Conservation (phyloP, 768 basidiomycete genomes). For the Lentinula sp. region DNA sequence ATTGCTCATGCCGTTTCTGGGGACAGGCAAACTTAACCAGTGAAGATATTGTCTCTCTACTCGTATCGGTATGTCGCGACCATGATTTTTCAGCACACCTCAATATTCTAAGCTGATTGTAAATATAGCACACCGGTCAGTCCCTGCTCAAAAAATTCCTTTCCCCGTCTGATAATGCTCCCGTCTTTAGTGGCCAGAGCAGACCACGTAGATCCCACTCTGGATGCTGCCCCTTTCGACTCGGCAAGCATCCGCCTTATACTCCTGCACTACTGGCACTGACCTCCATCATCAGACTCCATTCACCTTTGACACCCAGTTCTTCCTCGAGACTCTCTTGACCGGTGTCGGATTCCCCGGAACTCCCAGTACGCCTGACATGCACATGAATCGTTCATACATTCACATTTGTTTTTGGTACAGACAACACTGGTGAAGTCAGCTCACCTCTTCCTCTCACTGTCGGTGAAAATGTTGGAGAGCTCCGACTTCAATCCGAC, state of each 20-base stretch:
- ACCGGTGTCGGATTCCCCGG: constrained; percentile 21
- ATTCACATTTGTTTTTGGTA: background rate
- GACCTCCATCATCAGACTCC: constrained; percentile 17
- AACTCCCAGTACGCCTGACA: constrained; percentile 5
- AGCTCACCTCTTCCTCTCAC: constrained; percentile 12
- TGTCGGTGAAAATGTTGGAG: constrained; percentile 11
- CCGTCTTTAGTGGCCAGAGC: constrained; percentile 14
- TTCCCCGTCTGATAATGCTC: background rate
- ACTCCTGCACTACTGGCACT: background rate
- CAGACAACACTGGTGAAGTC: constrained; percentile 17
- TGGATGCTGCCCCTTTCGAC: constrained; percentile 7
- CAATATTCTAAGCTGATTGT: background rate
- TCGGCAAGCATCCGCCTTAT: constrained; percentile 10
- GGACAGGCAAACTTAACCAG: constrained; percentile 19
- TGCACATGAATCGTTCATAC: background rate
- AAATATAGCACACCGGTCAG: background rate
- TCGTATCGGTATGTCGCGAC: constrained; percentile 19
- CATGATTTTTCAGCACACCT: background rate
- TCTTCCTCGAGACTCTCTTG: constrained; percentile 20
- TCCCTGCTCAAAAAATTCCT: background rate
- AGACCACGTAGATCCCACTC: constrained; percentile 16
- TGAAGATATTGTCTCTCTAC: constrained; percentile 26
- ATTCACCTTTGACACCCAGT: constrained; percentile 23
- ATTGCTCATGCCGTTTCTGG: background rate
- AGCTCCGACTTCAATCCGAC: constrained; percentile 25